A percentile compares a stretch with the other conserved stretches of the same genome.
These are phyloP conservation scores for Diplotaxis tenuifolia DNA, from an alignment of 345 rosid genomes.

Conservation along the genomic window DNA sequence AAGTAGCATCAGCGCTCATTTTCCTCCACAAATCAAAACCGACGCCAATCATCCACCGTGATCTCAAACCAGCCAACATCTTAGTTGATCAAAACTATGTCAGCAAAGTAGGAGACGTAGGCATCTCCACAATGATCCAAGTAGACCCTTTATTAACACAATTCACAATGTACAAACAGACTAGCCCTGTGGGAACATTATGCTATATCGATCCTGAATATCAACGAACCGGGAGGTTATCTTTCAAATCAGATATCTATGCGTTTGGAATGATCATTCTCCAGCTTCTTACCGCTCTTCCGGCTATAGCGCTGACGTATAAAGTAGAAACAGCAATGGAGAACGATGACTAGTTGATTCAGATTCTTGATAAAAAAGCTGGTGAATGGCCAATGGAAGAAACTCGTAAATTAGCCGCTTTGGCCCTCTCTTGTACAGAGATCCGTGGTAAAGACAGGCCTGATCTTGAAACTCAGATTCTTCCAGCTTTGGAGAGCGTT, in stretches of 20 bases:
- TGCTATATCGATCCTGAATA: not conserved
- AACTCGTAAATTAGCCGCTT: not conserved
- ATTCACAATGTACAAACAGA: not conserved
- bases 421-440: not conserved
- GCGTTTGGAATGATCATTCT: not conserved
- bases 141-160: not conserved
- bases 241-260: not conserved
- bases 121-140: not conserved
- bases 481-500: constrained; percentile 64
- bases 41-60: not conserved
- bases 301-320: not conserved
- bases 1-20: not conserved
- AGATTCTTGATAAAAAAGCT: not conserved
- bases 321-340: not conserved
- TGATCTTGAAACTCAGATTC: constrained; percentile 37
- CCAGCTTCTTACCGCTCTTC: not conserved
- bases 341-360: not conserved
- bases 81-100: not conserved
- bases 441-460: not conserved
- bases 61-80: not conserved
- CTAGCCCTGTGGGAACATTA: not conserved
- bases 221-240: not conserved
- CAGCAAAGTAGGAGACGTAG: not conserved
- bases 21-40: not conserved
- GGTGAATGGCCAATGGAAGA: not conserved